Percentiles rank a stretch among this genome's conserved stretches.
Conservation (phyloP, 306 rosid species). For the Prunus fruticosa region DNA sequence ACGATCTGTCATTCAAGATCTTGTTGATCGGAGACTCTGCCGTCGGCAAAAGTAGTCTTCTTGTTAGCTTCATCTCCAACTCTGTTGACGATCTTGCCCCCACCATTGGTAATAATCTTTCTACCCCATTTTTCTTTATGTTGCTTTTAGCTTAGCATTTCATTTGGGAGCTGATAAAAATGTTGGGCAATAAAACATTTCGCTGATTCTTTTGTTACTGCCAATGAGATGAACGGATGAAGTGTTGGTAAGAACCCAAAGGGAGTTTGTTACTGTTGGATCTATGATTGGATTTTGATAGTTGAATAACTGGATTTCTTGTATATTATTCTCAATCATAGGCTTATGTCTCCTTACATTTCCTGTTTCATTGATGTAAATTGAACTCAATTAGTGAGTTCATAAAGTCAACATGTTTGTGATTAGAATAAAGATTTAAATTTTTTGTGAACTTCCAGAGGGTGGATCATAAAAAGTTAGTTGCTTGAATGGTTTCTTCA, state of each 20-base stretch:
- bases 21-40: conserved; percentile 93
- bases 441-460: not conserved
- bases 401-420: not conserved
- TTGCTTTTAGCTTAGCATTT: not conserved
- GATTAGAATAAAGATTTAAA: not conserved
- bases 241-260: conserved; percentile 20
- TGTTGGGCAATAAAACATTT: not conserved
- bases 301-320: not conserved
- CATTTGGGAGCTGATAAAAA: conserved; percentile 3
- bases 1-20: conserved; percentile 95
- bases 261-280: conserved; percentile 21
- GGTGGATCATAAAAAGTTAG: not conserved
- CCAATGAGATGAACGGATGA: not conserved
- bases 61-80: conserved; percentile 79
- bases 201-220: not conserved
- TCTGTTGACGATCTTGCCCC: conserved; percentile 62
- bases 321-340: too few species aligned
- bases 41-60: conserved; percentile 94
- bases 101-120: conserved; percentile 62
- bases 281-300: conserved; percentile 19
- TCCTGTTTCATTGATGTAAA: not conserved
- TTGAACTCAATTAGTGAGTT: not conserved
- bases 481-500: not conserved
- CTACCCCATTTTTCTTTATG: not conserved
- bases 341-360: too few species aligned